Percentiles rank a stretch among this genome's conserved stretches.
Evolutionary conservation across 805 yeast genomes (phyloP).

Genomic region (Clavispora phyllophila): DNA sequence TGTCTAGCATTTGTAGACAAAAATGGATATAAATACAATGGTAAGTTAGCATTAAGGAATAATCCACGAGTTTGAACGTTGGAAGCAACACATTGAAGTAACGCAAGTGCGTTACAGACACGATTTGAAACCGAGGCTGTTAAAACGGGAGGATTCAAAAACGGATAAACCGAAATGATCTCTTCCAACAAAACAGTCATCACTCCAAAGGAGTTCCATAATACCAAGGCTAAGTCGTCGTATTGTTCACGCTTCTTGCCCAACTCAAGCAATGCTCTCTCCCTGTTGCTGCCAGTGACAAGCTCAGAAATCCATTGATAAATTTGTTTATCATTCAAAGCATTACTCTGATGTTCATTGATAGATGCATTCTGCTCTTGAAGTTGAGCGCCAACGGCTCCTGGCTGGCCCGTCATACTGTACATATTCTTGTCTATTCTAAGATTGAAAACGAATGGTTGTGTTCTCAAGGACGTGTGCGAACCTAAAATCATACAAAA

Average conservation of each 20-base stretch:
- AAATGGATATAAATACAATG: slow-evolving; percentile 89
- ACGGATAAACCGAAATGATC: slow-evolving; percentile 84
- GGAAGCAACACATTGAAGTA: slow-evolving; percentile 94
- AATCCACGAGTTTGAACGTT: slow-evolving; percentile 84
- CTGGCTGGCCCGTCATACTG: background rate
- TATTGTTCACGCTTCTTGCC: slow-evolving; percentile 94
- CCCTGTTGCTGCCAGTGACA: slow-evolving; percentile 86
- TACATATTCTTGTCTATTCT: background rate
- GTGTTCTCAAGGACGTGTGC: background rate
- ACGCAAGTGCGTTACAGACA: slow-evolving; percentile 92
- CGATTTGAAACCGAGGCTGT: slow-evolving; percentile 85
- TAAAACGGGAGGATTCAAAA: slow-evolving; percentile 78
- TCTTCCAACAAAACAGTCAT: slow-evolving; percentile 90
- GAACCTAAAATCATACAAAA: background rate
- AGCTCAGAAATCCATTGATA: slow-evolving; percentile 87
- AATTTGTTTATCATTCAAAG: slow-evolving; percentile 66
- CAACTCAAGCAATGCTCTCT: slow-evolving; percentile 84
- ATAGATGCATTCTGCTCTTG: background rate
- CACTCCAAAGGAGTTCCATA: slow-evolving; percentile 96
- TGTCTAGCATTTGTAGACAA: slow-evolving; percentile 87
- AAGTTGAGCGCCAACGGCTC: background rate
- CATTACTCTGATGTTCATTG: slow-evolving; percentile 14
- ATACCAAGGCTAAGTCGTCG: slow-evolving; percentile 85
- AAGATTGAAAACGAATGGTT: background rate
- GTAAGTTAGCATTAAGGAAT: slow-evolving; percentile 85